Conservation (phyloP, 805 yeast species). For the Pichia gijzeniarum region DNA sequence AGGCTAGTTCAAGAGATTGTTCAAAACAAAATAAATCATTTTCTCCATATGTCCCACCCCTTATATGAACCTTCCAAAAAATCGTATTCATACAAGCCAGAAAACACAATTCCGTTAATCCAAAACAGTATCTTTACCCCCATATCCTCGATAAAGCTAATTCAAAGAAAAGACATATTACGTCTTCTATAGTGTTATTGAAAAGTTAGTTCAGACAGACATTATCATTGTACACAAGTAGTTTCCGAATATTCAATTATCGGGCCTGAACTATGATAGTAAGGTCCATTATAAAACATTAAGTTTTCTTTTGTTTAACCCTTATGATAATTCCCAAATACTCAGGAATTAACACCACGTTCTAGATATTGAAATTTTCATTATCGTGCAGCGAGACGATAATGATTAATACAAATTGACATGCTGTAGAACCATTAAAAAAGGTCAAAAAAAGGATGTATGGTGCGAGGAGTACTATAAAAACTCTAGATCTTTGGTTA, state of each 20-base stretch:
- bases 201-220: neutral
- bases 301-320: conserved; percentile 6
- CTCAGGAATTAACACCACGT: conserved; percentile 1
- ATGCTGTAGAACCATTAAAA: neutral
- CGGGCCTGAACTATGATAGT: conserved; percentile 11
- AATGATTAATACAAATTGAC: no score
- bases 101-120: neutral
- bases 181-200: conserved; percentile 2
- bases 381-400: no score
- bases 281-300: conserved; percentile 1
- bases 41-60: neutral
- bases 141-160: neutral
- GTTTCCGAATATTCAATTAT: neutral
- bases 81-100: neutral
- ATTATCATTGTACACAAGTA: neutral
- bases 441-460: neutral
- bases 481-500: conserved; percentile 8
- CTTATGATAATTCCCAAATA: neutral
- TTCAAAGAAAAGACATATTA: conserved; percentile 5
- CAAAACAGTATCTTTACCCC: neutral
- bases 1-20: neutral
- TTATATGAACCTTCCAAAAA: no score
- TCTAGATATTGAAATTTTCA: conserved; percentile 1
- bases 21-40: neutral
- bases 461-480: conserved; percentile 4